Evolutionary conservation across 306 rosid genomes (phyloP), one percentile per base, ranked within the genome.

Genomic region (Citrullus amarus): DNA sequence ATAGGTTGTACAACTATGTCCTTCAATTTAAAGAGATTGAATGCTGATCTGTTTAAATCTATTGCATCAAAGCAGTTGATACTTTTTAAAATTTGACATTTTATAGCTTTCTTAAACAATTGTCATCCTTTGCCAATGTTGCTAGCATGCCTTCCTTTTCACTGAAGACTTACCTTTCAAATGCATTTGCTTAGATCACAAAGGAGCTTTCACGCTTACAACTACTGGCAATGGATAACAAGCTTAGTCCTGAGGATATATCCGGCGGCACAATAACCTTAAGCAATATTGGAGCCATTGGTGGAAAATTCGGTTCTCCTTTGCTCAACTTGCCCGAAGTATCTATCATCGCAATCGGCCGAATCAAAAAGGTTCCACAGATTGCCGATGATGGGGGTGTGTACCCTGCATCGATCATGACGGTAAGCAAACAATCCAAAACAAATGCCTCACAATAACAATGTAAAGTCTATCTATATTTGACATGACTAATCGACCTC

Each of bases 261-360:
- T 79, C 82, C 48, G 97, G 89, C 8, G 97, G 99, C 48, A 91
- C 99, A 62, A 91, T 86, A 65, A 95, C 99, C 69, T 81, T 95
- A 80, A 95, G 98, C 86, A 95, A 91, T 72, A 85, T 95, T 50
- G 97, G 99, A 78, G 91, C 97, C 71, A 95, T 95, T 78, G 99
- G 99, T 80, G 99, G 97, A 34, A 91, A 91, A 81, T 92, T 82
- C 75, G 99, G 99, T 55, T 91, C 99, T 20, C 99, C 99, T 72
- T 90, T 92, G 30, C 90, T 95, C 83, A 92, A 91, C 88, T 90
- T 95, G 61, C 99, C 99, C 0, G 93, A 92, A 89, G 98, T 92
- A 20, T 79, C 93, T 73, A 92, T 95, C 79, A 95, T 95, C 53
- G 99, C 97, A 78, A 79, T 92, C 60, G 97, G 97, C 12, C 89